A percentile compares a stretch with the other conserved stretches of the same genome.
Conservation (phyloP, 1,139 yeast genomes). For the Yamadazyma jaroonii region DNA sequence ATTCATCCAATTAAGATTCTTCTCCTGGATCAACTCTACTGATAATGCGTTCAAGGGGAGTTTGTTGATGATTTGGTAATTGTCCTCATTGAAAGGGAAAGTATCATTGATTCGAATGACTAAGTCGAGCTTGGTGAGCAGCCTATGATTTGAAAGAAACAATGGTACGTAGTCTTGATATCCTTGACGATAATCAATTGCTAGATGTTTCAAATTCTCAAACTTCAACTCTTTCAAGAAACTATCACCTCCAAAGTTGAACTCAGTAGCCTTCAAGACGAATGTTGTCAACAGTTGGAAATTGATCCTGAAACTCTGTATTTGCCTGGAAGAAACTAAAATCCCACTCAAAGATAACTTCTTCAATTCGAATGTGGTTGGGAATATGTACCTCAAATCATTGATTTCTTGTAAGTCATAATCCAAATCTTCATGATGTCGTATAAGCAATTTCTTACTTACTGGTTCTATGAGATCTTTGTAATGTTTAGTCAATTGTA, state of each 20-base stretch:
- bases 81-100: conserved; percentile 5
- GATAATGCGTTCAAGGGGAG: conserved; percentile 33
- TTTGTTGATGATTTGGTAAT: conserved; percentile 10
- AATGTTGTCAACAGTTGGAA: conserved; percentile 12
- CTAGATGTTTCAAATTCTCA: conserved; percentile 24
- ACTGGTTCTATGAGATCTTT: conserved; percentile 18
- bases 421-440: conserved; percentile 3
- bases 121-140: conserved; percentile 35
- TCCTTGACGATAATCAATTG: conserved; percentile 46
- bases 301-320: conserved; percentile 17
- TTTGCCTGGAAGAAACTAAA: conserved; percentile 25
- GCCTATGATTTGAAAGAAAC: conserved; percentile 30
- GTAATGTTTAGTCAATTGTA: conserved; percentile 21
- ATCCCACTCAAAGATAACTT: conserved; percentile 26
- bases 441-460: conserved; percentile 6
- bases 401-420: conserved; percentile 5
- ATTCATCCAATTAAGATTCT: conserved; percentile 24
- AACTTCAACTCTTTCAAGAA: conserved; percentile 25
- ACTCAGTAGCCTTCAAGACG: conserved; percentile 26
- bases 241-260: conserved; percentile 15
- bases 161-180: conserved; percentile 38
- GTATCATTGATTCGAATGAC: conserved; percentile 41
- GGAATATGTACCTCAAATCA: conserved; percentile 8
- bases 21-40: conserved; percentile 39
- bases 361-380: conserved; percentile 17